These are phyloP conservation scores for Colletotrichum lini DNA, from an alignment of 2,329 filamentous ascomycete genomes.

Conservation along the genomic window DNA sequence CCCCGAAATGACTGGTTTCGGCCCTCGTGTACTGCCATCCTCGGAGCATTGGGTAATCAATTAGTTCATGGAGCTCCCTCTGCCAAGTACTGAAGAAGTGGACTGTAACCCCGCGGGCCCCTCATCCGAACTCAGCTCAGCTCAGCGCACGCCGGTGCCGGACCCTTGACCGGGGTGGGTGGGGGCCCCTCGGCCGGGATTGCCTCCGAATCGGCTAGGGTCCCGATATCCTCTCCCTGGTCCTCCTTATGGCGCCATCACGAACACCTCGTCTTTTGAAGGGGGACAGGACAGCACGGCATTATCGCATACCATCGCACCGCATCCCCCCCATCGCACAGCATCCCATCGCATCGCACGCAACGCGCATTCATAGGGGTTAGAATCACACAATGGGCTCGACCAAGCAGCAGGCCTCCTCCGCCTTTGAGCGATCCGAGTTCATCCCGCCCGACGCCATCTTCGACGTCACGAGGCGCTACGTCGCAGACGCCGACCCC, in stretches of 20 bases:
- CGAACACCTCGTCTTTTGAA: neutral
- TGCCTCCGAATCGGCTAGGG: constrained; percentile 33
- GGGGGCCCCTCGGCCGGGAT: constrained; percentile 10
- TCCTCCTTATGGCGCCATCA: neutral
- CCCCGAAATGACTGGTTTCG: constrained; percentile 2
- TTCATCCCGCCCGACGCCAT: constrained; percentile 51
- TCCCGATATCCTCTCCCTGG: constrained; percentile 20
- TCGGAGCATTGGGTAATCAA: constrained; percentile 33
- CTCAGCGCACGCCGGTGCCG: constrained; percentile 35
- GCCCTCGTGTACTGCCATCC: neutral
- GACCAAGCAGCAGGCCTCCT: constrained; percentile 26
- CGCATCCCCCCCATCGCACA: neutral
- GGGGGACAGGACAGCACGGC: too few species aligned
- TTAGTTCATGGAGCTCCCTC: neutral
- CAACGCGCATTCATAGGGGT: neutral
- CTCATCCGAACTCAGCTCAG: constrained; percentile 23
- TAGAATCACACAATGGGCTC: constrained; percentile 21
- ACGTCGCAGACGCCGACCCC: constrained; percentile 48
- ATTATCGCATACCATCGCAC: neutral
- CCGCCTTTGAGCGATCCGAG: constrained; percentile 45
- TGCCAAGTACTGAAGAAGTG: constrained; percentile 12
- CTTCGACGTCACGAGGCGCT: constrained; percentile 54
- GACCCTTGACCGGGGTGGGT: constrained; percentile 3
- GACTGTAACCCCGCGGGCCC: constrained; percentile 27
- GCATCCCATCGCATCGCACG: neutral